These are phyloP conservation scores for Rhododendron ferrugineum DNA, from an alignment of 148 eudicot species.

Conservation along the genomic window DNA sequence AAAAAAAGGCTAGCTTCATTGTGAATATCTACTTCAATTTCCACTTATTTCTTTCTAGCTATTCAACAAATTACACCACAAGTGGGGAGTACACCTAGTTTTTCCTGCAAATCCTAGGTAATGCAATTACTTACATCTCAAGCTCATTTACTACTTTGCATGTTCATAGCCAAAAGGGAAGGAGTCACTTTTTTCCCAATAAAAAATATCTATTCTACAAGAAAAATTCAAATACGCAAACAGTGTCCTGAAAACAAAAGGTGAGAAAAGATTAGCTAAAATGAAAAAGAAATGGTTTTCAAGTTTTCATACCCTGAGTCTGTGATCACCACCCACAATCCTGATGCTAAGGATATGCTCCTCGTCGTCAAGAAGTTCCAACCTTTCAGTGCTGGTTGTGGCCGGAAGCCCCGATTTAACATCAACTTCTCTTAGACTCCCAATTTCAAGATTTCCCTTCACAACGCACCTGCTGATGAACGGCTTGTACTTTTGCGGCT, in stretches of 20 bases:
- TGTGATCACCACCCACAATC: constrained; percentile 49
- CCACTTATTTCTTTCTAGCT: not conserved
- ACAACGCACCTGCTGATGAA: constrained; percentile 39
- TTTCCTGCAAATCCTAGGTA: not conserved
- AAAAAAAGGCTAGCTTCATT: not conserved
- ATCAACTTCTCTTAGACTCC: constrained; percentile 50
- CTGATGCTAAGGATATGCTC: constrained; percentile 37
- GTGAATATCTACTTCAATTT: not conserved
- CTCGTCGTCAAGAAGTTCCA: constrained; percentile 45
- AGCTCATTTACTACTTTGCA: not conserved
- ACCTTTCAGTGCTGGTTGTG: constrained; percentile 49
- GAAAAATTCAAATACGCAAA: not conserved
- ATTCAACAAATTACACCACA: not conserved
- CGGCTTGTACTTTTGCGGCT: constrained; percentile 53
- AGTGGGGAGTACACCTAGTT: not conserved
- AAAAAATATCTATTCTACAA: not conserved
- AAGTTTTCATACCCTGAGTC: constrained; percentile 33
- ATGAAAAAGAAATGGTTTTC: not conserved
- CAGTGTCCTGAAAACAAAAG: not conserved
- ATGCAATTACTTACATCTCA: not conserved
- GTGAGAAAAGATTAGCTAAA: not conserved
- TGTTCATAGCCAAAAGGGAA: not conserved
- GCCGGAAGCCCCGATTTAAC: constrained; percentile 52
- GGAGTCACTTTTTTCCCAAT: not conserved
- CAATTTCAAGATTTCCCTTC: constrained; percentile 43